Evolutionary conservation across 1,139 yeast genomes (phyloP).

Genomic region (Kluyveromyces sp.): DNA sequence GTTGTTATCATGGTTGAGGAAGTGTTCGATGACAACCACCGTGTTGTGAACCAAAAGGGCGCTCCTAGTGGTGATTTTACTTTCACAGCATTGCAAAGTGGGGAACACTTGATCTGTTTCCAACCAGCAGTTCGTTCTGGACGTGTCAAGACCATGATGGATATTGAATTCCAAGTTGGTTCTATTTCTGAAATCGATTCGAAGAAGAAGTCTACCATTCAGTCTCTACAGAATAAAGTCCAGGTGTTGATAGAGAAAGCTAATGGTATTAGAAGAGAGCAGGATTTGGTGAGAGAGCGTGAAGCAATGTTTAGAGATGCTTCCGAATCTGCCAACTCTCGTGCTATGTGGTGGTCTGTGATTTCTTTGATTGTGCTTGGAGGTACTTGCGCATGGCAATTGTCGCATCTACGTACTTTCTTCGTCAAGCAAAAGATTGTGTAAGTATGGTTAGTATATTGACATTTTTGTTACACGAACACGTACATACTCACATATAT

Average conservation of each 20-base stretch:
- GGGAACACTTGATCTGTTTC: conserved; percentile 67
- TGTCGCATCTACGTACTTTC: conserved; percentile 53
- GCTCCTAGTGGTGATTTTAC: conserved; percentile 56
- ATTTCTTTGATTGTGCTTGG: conserved; percentile 52
- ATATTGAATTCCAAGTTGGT: conserved; percentile 44
- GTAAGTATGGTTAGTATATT: conserved; percentile 19
- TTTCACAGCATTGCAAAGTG: conserved; percentile 60
- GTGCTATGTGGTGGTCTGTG: conserved; percentile 59
- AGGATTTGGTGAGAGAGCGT: conserved; percentile 57
- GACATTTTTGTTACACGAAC: too few species aligned
- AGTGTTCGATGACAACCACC: conserved; percentile 57
- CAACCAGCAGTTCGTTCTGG: conserved; percentile 35
- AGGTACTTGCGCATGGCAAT: conserved; percentile 60
- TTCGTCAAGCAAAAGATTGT: conserved; percentile 61
- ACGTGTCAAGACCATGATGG: conserved; percentile 36
- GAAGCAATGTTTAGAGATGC: conserved; percentile 62
- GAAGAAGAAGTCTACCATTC: conserved; percentile 41
- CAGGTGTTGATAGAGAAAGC: conserved; percentile 47
- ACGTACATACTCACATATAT: not conserved
- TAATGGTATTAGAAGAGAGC: conserved; percentile 54
- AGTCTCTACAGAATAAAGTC: conserved; percentile 45
- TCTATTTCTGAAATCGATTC: conserved; percentile 45
- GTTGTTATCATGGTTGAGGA: conserved; percentile 51
- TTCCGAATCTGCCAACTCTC: conserved; percentile 57
- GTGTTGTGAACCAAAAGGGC: conserved; percentile 60